Conservation (phyloP, 2,329 filamentous ascomycete genomes). For the Ceratocystis albifundus region DNA sequence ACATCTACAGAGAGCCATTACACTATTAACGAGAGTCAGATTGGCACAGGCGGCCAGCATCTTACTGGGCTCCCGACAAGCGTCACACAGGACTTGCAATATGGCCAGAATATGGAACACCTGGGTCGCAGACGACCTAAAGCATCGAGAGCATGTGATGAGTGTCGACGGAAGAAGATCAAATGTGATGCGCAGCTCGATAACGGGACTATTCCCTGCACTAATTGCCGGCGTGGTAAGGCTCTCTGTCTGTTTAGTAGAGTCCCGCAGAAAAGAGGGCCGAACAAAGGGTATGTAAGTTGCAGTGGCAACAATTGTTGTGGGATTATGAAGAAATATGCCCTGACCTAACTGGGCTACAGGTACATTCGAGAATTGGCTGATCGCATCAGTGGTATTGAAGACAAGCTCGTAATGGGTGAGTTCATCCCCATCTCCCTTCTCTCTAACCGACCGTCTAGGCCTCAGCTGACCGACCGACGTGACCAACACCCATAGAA, state of each 20-base stretch:
- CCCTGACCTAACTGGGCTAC: constrained; percentile 24
- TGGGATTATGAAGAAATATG: constrained; percentile 14
- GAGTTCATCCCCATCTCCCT: not conserved
- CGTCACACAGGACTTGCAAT: constrained; percentile 25
- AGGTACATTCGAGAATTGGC: constrained; percentile 88
- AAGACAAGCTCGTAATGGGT: constrained; percentile 55
- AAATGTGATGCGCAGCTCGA: constrained; percentile 76
- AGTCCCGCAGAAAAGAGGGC: constrained; percentile 76
- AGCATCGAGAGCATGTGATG: constrained; percentile 78
- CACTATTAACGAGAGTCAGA: constrained; percentile 22
- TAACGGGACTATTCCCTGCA: constrained; percentile 60
- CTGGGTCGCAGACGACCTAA: constrained; percentile 69
- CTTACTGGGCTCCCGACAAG: constrained; percentile 8
- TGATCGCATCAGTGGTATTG: constrained; percentile 70
- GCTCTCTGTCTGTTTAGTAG: constrained; percentile 74
- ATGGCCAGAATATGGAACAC: constrained; percentile 24
- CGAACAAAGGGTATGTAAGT: constrained; percentile 74
- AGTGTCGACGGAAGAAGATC: constrained; percentile 80
- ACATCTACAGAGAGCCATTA: not conserved
- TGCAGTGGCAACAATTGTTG: constrained; percentile 23
- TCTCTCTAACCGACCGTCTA: no score
- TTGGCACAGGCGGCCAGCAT: constrained; percentile 12
- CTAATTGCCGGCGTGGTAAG: constrained; percentile 67
- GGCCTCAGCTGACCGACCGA: not conserved
- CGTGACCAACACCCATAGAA: constrained; percentile 2